Percentiles rank a stretch among this genome's conserved stretches.
Evolutionary conservation across 2,329 filamentous ascomycete genomes (phyloP).

Genomic region (Fusarium tanahbumbuense): DNA sequence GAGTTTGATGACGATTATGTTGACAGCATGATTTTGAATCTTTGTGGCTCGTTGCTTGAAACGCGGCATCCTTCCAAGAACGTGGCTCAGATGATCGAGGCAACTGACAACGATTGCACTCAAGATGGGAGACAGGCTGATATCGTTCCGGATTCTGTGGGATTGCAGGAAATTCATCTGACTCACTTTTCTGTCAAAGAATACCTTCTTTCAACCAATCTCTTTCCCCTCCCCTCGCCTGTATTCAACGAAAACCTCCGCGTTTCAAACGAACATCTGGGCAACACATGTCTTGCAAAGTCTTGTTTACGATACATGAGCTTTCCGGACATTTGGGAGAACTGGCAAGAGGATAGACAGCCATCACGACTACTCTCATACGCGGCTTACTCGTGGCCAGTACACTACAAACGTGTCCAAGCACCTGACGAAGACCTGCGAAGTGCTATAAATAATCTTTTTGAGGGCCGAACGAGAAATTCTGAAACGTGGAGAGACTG

Average conservation of each 20-base stretch:
- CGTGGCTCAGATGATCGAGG: accelerated
- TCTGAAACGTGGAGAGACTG: background rate
- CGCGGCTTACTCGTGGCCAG: accelerated
- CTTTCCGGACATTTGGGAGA: accelerated
- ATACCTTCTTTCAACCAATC: background rate
- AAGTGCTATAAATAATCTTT: background rate
- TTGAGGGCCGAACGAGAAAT: background rate
- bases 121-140: accelerated
- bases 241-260: background rate
- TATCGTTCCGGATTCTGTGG: accelerated
- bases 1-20: background rate
- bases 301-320: accelerated
- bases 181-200: conserved; percentile 8
- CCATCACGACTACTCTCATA: accelerated
- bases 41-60: background rate
- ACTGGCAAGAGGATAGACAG: accelerated
- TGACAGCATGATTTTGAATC: background rate
- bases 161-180: background rate
- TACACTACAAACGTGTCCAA: background rate
- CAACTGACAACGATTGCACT: accelerated
- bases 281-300: background rate
- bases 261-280: accelerated
- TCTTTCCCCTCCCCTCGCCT: accelerated
- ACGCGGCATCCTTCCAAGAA: accelerated
- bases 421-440: background rate